phyloP scores from a whole-genome alignment of 768 basidiomycete genomes.

The Lanmaoa pseudosensibilis region DNA sequence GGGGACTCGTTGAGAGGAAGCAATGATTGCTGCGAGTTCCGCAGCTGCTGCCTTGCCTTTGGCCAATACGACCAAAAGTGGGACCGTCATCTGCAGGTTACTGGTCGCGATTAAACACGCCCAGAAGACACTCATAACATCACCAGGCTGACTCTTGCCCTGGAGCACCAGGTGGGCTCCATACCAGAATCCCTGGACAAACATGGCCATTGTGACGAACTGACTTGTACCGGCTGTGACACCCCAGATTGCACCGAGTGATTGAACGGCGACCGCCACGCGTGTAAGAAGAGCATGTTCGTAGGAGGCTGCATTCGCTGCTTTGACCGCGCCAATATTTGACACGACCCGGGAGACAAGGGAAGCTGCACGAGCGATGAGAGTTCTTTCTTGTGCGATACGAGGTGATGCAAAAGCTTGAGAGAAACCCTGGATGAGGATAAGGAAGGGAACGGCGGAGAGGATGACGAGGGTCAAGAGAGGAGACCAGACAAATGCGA shows the following conservation, averaged over 20 bases:
- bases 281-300: slow-evolving; percentile 52
- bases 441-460: slow-evolving; percentile 80
- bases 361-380: slow-evolving; percentile 71
- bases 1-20: slow-evolving; percentile 37
- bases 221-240: slow-evolving; percentile 64
- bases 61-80: slow-evolving; percentile 66
- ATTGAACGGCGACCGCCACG: slow-evolving; percentile 47
- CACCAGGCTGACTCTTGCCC: slow-evolving; percentile 64
- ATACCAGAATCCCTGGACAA: slow-evolving; percentile 97
- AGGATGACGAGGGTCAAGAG: slow-evolving; percentile 90
- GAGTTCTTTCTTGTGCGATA: slow-evolving; percentile 61
- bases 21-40: slow-evolving; percentile 25
- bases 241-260: slow-evolving; percentile 75
- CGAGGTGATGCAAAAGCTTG: slow-evolving; percentile 69
- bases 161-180: slow-evolving; percentile 86
- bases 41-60: slow-evolving; percentile 57
- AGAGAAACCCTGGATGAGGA: slow-evolving; percentile 72
- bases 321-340: slow-evolving; percentile 88
- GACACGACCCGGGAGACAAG: slow-evolving; percentile 74
- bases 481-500: slow-evolving; percentile 81
- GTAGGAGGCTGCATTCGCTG: slow-evolving; percentile 73
- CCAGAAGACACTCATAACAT: slow-evolving; percentile 98
- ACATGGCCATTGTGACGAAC: slow-evolving; percentile 88
- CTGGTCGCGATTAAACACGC: slow-evolving; percentile 88
- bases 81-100: slow-evolving; percentile 85